Conservation (phyloP, 106 monocot species). For the Acorus calamus region DNA sequence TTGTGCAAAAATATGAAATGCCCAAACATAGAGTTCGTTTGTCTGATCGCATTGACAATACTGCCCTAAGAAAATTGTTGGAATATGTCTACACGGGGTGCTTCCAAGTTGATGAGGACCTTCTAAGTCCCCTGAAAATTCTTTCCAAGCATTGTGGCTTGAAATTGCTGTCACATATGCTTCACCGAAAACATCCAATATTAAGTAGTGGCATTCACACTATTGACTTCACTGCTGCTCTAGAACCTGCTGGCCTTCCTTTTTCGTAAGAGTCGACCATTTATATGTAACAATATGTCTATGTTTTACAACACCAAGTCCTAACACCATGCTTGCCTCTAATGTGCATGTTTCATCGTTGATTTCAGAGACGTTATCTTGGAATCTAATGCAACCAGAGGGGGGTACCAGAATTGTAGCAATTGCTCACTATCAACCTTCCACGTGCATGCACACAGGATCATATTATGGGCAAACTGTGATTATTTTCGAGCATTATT, state of each 20-base stretch:
- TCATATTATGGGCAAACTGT: constrained; percentile 34
- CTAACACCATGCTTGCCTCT: too few relatives aligned
- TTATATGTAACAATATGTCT: neutral
- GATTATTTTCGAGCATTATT: constrained; percentile 21
- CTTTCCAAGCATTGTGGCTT: constrained; percentile 58
- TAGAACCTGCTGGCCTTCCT: constrained; percentile 24
- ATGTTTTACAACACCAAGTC: neutral
- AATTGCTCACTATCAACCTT: constrained; percentile 32
- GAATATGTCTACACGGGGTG: constrained; percentile 74
- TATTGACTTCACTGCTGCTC: constrained; percentile 42
- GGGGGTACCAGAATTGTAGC: constrained; percentile 27
- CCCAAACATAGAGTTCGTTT: constrained; percentile 32
- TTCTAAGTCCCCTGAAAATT: constrained; percentile 30
- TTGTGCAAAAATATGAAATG: constrained; percentile 2
- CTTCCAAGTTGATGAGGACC: constrained; percentile 26
- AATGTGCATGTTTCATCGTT: neutral
- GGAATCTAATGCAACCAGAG: constrained; percentile 38
- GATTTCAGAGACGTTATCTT: constrained; percentile 59
- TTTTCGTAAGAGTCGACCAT: constrained; percentile 42
- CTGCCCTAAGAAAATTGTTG: constrained; percentile 47
- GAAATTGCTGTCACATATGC: constrained; percentile 42
- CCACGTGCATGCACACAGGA: constrained; percentile 76
- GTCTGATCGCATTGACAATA: constrained; percentile 48
- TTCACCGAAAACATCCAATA: constrained; percentile 36
- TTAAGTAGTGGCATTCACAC: constrained; percentile 23